phyloP scores from a whole-genome alignment of 106 monocot species.

The Apostasia ramifera region DNA sequence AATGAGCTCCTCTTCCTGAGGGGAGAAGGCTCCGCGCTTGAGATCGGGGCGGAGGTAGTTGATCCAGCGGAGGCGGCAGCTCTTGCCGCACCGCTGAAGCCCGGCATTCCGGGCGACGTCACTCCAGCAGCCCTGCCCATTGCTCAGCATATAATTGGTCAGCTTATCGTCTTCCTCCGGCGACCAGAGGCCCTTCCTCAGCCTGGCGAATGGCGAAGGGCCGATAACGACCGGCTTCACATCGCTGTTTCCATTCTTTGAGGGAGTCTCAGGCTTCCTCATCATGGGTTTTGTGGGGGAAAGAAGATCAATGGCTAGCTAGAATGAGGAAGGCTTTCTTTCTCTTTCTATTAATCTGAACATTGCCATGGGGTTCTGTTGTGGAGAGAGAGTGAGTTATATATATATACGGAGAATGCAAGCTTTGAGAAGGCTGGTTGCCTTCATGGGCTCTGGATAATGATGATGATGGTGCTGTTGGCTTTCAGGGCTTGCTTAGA shows the following conservation, averaged over 20 bases:
- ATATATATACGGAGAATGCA: constrained; percentile 12
- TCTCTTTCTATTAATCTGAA: neutral
- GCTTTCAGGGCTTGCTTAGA: constrained; percentile 50
- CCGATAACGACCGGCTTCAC: neutral
- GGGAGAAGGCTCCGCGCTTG: constrained; percentile 64
- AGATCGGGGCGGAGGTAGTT: constrained; percentile 68
- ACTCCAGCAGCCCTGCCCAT: constrained; percentile 70
- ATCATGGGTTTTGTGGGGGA: constrained; percentile 10
- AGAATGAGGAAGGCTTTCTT: neutral
- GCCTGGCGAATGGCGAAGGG: constrained; percentile 11
- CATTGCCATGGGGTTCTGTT: neutral
- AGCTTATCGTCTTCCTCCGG: constrained; percentile 76
- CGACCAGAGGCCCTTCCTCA: constrained; percentile 71
- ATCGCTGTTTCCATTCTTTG: neutral
- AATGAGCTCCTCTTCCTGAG: constrained; percentile 59
- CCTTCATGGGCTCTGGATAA: constrained; percentile 15
- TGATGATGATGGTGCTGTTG: constrained; percentile 30
- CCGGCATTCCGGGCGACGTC: constrained; percentile 70
- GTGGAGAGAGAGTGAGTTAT: constrained; percentile 1
- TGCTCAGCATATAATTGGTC: constrained; percentile 47
- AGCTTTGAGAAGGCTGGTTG: constrained; percentile 4
- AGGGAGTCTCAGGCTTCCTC: constrained; percentile 43
- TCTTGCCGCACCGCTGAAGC: constrained; percentile 68
- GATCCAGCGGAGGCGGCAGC: constrained; percentile 73
- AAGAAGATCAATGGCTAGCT: neutral